Conservation (phyloP, 225 moss, liverwort and hornwort genomes). For the Thuidium tamariscinum region DNA sequence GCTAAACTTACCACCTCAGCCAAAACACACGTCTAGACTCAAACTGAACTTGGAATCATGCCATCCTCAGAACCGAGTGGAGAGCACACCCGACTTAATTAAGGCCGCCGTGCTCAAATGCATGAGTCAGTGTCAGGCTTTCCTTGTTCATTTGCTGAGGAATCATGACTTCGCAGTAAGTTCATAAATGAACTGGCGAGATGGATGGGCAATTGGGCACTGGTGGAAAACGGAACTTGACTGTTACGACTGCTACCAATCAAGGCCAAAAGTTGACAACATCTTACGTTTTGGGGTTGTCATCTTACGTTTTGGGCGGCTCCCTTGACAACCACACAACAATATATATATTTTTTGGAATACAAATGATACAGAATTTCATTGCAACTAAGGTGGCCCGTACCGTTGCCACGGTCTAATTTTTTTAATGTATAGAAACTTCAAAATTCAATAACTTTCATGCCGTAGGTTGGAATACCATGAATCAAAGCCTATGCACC, state of each 20-base stretch:
- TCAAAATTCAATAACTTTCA: no score
- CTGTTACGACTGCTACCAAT: neutral
- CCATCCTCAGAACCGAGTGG: neutral
- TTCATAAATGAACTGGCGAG: neutral
- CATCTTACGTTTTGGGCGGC: neutral
- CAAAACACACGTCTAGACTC: no score
- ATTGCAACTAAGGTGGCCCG: no score
- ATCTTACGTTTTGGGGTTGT: fast-evolving
- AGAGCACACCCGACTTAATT: neutral
- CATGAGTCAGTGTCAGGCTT: neutral
- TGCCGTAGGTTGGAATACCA: no score
- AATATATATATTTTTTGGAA: no score
- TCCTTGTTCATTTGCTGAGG: neutral
- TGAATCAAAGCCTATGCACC: no score
- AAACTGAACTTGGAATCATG: neutral
- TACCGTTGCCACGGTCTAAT: no score
- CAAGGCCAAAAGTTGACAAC: neutral
- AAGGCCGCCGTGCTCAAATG: neutral
- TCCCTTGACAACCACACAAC: neutral
- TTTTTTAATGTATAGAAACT: no score
- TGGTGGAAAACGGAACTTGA: no score
- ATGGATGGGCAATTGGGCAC: no score
- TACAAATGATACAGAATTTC: no score
- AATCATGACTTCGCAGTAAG: neutral
- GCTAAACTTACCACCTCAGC: neutral